Conservation (phyloP, 441 rosid genomes). For the Mallotus repandus region DNA sequence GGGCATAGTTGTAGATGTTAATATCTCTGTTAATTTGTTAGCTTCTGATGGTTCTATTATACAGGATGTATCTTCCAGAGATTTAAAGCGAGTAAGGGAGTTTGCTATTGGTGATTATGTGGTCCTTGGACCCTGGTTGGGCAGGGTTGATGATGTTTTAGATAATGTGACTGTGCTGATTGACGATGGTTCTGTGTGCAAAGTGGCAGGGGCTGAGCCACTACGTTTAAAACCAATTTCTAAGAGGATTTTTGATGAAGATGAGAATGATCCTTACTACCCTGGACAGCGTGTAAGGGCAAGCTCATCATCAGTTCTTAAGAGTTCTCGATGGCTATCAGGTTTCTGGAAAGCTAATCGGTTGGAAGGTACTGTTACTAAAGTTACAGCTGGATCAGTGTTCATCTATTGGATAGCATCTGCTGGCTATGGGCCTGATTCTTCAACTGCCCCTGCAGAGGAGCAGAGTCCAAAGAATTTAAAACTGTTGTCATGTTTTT, state of each 20-base stretch:
- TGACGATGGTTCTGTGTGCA: constrained; percentile 95
- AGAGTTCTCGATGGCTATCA: constrained; percentile 75
- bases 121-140: constrained; percentile 91
- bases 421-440: constrained; percentile 86
- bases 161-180: constrained; percentile 90
- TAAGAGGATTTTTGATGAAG: constrained; percentile 78
- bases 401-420: constrained; percentile 97
- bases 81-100: constrained; percentile 82
- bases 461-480: constrained; percentile 87
- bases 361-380: constrained; percentile 90
- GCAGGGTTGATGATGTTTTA: constrained; percentile 87
- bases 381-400: constrained; percentile 79
- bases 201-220: constrained; percentile 81
- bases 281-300: constrained; percentile 98
- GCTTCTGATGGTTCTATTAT: constrained; percentile 63
- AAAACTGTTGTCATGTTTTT: constrained; percentile 77
- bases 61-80: constrained; percentile 63
- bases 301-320: constrained; percentile 75
- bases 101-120: constrained; percentile 86
- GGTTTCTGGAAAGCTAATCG: constrained; percentile 89
- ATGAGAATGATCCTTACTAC: constrained; percentile 75
- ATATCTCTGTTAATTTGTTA: constrained; percentile 67
- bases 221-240: constrained; percentile 63
- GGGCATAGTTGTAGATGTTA: constrained; percentile 82
- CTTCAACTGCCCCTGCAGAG: constrained; percentile 83